Conservation (phyloP, 345 rosid genomes). For the Citrus cavaleriei region DNA sequence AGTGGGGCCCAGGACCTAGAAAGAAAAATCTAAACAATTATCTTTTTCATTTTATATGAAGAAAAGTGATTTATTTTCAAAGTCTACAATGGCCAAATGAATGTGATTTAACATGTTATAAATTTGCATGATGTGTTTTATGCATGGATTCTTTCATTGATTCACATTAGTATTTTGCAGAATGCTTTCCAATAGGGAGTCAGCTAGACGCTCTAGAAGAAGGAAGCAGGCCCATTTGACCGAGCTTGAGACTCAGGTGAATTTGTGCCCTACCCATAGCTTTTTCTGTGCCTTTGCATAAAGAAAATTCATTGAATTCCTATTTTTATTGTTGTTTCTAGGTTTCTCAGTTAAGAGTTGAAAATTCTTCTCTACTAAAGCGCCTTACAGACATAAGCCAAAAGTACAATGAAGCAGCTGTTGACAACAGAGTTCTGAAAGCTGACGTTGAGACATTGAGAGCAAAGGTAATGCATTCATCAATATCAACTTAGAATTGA, state of each 20-base stretch:
- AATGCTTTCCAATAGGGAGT: conserved; percentile 96
- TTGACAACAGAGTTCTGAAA: conserved; percentile 85
- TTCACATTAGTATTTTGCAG: conserved; percentile 33
- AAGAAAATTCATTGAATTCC: not conserved
- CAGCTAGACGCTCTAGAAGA: conserved; percentile 93
- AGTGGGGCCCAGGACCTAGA: not conserved
- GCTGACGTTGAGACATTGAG: conserved; percentile 90
- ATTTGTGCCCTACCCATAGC: not conserved
- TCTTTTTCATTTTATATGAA: not conserved
- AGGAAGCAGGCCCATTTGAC: conserved; percentile 90
- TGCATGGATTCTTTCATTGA: conserved; percentile 8
- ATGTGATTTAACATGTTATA: not conserved
- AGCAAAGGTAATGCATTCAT: conserved; percentile 59
- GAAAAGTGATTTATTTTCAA: not conserved
- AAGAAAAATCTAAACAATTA: not conserved
- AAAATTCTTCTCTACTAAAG: conserved; percentile 60
- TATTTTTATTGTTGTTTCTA: conserved; percentile 19
- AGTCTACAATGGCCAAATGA: not conserved
- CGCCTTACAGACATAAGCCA: conserved; percentile 73
- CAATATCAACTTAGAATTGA: conserved; percentile 2
- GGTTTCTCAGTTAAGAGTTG: conserved; percentile 83
- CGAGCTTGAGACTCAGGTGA: conserved; percentile 90
- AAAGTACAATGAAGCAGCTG: conserved; percentile 69
- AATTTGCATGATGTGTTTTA: not conserved
- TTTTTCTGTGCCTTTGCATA: not conserved